These are phyloP conservation scores for Nothophytophthora sp. DNA, from an alignment of 352 stramenopile species.

Conservation along the genomic window DNA sequence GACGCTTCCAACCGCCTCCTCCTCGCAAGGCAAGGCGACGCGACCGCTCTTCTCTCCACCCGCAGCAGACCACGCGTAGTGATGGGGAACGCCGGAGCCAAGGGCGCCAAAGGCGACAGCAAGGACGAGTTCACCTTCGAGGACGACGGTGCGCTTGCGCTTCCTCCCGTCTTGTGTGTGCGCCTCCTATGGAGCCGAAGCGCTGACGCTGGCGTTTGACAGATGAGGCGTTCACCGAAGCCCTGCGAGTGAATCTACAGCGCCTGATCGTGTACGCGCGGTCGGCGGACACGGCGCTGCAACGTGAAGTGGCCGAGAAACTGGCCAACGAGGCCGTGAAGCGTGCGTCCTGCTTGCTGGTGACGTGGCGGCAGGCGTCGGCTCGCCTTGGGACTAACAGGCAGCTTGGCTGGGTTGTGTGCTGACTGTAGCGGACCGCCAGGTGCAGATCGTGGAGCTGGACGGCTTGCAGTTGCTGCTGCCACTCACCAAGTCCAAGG, in stretches of 20 bases:
- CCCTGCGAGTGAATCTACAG: conserved; percentile 89
- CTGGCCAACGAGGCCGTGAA: conserved; percentile 96
- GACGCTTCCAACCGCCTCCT: not conserved
- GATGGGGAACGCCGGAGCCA: conserved; percentile 60
- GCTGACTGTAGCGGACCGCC: conserved; percentile 72
- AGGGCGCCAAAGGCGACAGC: conserved; percentile 58
- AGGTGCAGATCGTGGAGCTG: conserved; percentile 94
- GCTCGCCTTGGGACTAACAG: not conserved
- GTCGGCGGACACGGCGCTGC: conserved; percentile 87
- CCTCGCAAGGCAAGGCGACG: not conserved
- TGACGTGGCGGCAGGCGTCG: no score
- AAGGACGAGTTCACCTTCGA: conserved; percentile 87
- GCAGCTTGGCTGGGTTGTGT: not conserved
- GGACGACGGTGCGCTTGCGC: conserved; percentile 66
- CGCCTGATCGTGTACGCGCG: conserved; percentile 93
- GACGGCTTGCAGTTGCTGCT: conserved; percentile 93
- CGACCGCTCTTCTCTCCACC: conserved; percentile 5
- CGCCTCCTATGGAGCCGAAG: not conserved
- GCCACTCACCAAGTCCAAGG: conserved; percentile 91
- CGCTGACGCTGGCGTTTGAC: not conserved
- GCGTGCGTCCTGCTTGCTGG: conserved; percentile 39
- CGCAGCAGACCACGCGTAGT: not conserved
- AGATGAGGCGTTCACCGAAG: conserved; percentile 90
- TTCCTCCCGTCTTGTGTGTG: not conserved
- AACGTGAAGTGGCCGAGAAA: conserved; percentile 94